These are phyloP conservation scores for Dillenia turbinata DNA, from an alignment of 164 flowering plant genomes.

Conservation along the genomic window DNA sequence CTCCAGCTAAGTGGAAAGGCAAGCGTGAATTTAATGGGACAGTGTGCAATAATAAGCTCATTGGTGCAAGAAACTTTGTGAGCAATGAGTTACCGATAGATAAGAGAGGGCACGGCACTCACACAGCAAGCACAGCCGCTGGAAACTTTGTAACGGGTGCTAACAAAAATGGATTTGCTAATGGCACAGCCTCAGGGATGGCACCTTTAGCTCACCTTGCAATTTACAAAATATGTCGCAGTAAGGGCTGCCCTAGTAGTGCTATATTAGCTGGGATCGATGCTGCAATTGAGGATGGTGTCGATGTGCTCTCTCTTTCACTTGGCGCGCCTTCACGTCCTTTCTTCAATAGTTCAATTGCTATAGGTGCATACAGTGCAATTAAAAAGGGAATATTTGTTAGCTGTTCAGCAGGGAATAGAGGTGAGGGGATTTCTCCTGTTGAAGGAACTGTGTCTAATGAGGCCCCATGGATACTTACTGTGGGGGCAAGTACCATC, in stretches of 20 bases:
- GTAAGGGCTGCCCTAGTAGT: background rate
- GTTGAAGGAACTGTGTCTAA: background rate
- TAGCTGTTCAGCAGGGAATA: conserved; percentile 17
- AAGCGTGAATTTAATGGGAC: background rate
- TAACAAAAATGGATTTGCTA: conserved; percentile 1
- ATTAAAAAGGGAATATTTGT: conserved; percentile 9
- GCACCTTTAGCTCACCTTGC: background rate
- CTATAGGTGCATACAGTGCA: conserved; percentile 4
- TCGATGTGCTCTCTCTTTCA: conserved; percentile 16
- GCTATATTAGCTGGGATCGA: conserved; percentile 9
- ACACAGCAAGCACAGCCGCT: conserved; percentile 16
- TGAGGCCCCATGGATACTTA: conserved; percentile 23
- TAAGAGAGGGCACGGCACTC: conserved; percentile 16
- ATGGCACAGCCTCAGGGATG: conserved; percentile 9
- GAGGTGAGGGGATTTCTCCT: conserved; percentile 4
- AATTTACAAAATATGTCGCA: conserved; percentile 6
- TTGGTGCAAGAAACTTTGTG: background rate
- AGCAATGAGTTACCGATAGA: conserved; percentile 4
- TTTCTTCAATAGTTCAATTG: background rate
- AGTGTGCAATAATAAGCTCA: too few relatives aligned
- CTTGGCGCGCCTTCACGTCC: background rate
- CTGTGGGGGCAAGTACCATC: conserved; percentile 22
- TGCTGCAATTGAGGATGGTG: conserved; percentile 14
- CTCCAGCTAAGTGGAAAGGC: background rate
- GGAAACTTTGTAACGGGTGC: conserved; percentile 5